Evolutionary conservation across 2,329 filamentous ascomycete genomes (phyloP), one percentile per base, ranked within the genome.

Genomic region (Colletotrichum sp.): DNA sequence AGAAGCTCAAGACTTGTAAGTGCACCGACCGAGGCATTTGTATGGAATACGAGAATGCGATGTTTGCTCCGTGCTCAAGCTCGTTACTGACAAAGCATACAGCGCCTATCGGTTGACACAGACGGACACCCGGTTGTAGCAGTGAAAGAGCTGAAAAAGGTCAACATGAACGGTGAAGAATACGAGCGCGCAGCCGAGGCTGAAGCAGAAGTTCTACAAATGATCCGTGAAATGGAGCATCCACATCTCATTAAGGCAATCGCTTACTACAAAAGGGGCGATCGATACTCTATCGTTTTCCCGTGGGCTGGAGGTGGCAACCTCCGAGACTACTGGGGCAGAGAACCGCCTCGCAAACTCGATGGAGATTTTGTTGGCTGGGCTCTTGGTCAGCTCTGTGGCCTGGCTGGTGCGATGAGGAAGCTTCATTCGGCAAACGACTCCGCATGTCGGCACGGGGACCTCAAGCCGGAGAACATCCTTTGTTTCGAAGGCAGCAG

Each of bases 381-480:
- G 64, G 15, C 8, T 12, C 18, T 76, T 13, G 62, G 6, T 1
- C 73, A 76, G 4, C 15, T 76, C 4, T 36, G 21, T 26, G 72
- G 72, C 12, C 52, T 75, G 1, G 44, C 66, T 21, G 4, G 32
- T n/a, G 73, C 69, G 4, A 44, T 76, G 2, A 10, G 49, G 6
- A 30, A 8, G 13, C 36, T 72, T 2, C 69, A 76, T 36, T 36
- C 49, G 4, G 15, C 5, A 16, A 39, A 39, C 0, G 52, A 72
- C 8, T 8, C 26, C 6, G 4, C 7, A 2, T 72, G 49, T 3
- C 39, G 73, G 4, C 73, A 76, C 2, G 73, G 73, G 1, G 73
- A 76, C 6, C 9, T 76, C n/a, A 76, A 76, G 44, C 73, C 69
- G 0, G 73, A 76, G 18, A 76, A 76, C 4, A 76, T 76, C 2